Evolutionary conservation across 768 basidiomycete genomes (phyloP).

Genomic region (Agaricus sinodeliciosus): DNA sequence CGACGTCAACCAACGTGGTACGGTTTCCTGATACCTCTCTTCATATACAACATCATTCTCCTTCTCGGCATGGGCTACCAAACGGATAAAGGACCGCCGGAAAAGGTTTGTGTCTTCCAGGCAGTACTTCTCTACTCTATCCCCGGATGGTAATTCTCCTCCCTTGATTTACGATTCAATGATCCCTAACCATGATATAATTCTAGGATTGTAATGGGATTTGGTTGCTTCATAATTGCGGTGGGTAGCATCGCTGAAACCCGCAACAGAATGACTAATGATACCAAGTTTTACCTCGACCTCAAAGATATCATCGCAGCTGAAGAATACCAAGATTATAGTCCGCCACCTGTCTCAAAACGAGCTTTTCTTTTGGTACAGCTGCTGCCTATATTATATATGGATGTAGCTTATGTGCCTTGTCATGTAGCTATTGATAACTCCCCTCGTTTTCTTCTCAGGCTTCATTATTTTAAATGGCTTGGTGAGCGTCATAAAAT

Average conservation of each 20-base stretch:
- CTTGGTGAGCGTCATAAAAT: background rate
- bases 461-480: conserved; percentile 1
- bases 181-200: background rate
- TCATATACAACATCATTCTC: conserved; percentile 1
- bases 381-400: background rate
- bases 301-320: background rate
- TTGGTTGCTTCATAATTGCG: conserved; percentile 4
- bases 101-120: conserved; percentile 1
- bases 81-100: background rate
- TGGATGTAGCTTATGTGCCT: background rate
- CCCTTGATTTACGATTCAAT: no score
- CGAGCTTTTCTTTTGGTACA: background rate
- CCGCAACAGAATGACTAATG: background rate
- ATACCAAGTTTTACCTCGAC: conserved; percentile 1
- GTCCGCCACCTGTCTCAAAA: background rate
- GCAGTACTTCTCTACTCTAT: conserved; percentile 8
- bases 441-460: conserved; percentile 3
- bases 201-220: conserved; percentile 1
- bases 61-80: conserved; percentile 5
- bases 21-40: background rate
- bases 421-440: background rate
- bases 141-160: conserved; percentile 4
- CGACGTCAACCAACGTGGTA: conserved; percentile 6
- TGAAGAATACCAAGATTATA: background rate
- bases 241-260: background rate